Percentiles rank a stretch among this genome's conserved stretches.
Conservation (phyloP, 2,329 filamentous ascomycete genomes). For the Cladosporium sp. region DNA sequence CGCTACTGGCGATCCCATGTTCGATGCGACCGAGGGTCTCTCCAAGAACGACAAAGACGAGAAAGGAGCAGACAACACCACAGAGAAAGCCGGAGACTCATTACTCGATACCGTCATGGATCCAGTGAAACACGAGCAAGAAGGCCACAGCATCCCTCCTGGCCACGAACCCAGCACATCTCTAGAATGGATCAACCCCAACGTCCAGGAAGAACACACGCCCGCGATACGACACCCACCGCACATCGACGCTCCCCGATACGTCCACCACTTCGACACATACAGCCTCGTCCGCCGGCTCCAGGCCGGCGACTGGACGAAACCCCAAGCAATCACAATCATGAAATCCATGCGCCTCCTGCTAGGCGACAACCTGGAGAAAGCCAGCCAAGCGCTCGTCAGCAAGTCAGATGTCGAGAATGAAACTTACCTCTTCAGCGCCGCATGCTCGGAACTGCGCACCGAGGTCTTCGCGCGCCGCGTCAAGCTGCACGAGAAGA, state of each 20-base stretch:
- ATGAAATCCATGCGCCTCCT: constrained; percentile 90
- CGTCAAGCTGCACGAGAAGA: constrained; percentile 73
- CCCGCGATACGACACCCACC: constrained; percentile 49
- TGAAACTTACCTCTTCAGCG: constrained; percentile 87
- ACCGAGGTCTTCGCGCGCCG: constrained; percentile 82
- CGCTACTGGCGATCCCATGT: constrained; percentile 25
- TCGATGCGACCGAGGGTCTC: constrained; percentile 24
- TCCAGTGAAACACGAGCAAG: constrained; percentile 25
- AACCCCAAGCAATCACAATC: constrained; percentile 73
- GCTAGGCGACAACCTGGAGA: constrained; percentile 74
- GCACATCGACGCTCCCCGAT: constrained; percentile 71
- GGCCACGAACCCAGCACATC: constrained; percentile 14
- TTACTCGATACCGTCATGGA: constrained; percentile 34
- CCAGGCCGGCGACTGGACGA: constrained; percentile 67
- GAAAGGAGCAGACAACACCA: constrained; percentile 18
- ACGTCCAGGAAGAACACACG: constrained; percentile 43
- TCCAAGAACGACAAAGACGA: constrained; percentile 19
- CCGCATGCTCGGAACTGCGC: constrained; percentile 86
- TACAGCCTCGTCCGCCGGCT: constrained; percentile 85
- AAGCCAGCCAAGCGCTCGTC: constrained; percentile 77
- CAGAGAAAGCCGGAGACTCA: constrained; percentile 24
- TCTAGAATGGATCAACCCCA: constrained; percentile 31
- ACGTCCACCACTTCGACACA: constrained; percentile 95
- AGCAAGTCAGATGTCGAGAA: constrained; percentile 94
- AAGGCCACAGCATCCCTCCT: constrained; percentile 25